A percentile compares a stretch with the other conserved stretches of the same genome.
Conservation (phyloP, 2,329 filamentous ascomycete species). For the Microdochium paspali region DNA sequence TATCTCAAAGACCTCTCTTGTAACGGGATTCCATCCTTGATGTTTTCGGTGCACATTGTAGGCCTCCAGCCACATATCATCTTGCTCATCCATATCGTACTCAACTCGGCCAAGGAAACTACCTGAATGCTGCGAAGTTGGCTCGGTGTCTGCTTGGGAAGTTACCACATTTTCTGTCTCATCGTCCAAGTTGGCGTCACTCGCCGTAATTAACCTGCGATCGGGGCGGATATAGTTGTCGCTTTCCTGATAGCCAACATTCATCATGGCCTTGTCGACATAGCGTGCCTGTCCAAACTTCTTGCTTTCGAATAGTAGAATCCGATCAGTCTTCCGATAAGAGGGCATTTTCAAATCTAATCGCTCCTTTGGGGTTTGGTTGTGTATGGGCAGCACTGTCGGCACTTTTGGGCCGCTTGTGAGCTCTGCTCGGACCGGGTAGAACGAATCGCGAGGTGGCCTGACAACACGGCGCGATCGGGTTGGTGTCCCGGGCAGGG, state of each 20-base stretch:
- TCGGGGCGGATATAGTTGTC: conserved; percentile 79
- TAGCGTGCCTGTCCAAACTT: conserved; percentile 79
- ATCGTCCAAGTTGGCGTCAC: conserved; percentile 49
- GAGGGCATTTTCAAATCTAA: conserved; percentile 69
- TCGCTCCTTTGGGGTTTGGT: conserved; percentile 71
- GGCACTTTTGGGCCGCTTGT: conserved; percentile 41
- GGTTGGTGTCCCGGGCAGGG: conserved; percentile 25
- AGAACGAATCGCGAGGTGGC: conserved; percentile 43
- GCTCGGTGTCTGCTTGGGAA: conserved; percentile 48
- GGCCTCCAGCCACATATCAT: conserved; percentile 87
- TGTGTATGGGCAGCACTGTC: conserved; percentile 65
- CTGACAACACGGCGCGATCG: conserved; percentile 31
- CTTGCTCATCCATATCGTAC: conserved; percentile 99
- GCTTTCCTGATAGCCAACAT: conserved; percentile 90
- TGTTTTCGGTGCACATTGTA: conserved; percentile 70
- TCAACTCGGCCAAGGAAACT: conserved; percentile 72
- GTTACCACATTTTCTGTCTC: conserved; percentile 38
- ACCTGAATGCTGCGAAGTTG: conserved; percentile 29
- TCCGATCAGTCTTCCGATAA: conserved; percentile 70
- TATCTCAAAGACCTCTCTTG: conserved; percentile 91
- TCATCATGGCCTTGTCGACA: conserved; percentile 93
- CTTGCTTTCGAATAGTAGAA: conserved; percentile 74
- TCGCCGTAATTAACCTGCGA: conserved; percentile 57
- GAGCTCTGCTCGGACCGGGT: conserved; percentile 38
- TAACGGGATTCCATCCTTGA: conserved; percentile 71